Evolutionary conservation across 75 land plant genomes (phyloP).

Genomic region (Isoetes taiwanensis): DNA sequence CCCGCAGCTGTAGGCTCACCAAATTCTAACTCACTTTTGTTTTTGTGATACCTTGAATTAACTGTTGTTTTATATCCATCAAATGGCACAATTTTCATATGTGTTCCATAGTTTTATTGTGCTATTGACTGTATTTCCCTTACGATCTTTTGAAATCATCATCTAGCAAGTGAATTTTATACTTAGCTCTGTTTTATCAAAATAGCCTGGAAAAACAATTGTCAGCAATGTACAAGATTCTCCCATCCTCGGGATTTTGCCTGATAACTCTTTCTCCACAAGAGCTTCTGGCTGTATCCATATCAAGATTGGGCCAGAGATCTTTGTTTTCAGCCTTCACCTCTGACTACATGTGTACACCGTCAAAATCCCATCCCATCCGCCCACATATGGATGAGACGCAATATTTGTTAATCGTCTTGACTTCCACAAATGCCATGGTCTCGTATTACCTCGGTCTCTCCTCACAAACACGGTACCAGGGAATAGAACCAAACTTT

Average conservation of each 20-base stretch:
- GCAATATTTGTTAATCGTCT: not conserved
- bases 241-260: not conserved
- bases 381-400: not conserved
- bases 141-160: not conserved
- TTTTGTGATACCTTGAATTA: too few relatives aligned
- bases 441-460: not conserved
- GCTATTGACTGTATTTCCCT: not conserved
- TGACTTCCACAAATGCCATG: constrained; percentile 6
- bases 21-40: too few relatives aligned
- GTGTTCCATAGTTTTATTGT: not conserved
- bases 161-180: not conserved
- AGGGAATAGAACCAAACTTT: not conserved
- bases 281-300: not conserved
- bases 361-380: constrained; percentile 8
- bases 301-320: not conserved
- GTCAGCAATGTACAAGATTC: not conserved
- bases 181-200: not conserved
- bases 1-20: too few relatives aligned
- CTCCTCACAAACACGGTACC: constrained; percentile 4
- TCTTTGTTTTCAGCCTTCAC: constrained; percentile 3
- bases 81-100: not conserved
- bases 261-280: not conserved
- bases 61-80: too few relatives aligned
- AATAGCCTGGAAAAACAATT: not conserved
- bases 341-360: not conserved